phyloP scores from a whole-genome alignment of 108 stramenopile species.

The Nitzschia sp. region DNA sequence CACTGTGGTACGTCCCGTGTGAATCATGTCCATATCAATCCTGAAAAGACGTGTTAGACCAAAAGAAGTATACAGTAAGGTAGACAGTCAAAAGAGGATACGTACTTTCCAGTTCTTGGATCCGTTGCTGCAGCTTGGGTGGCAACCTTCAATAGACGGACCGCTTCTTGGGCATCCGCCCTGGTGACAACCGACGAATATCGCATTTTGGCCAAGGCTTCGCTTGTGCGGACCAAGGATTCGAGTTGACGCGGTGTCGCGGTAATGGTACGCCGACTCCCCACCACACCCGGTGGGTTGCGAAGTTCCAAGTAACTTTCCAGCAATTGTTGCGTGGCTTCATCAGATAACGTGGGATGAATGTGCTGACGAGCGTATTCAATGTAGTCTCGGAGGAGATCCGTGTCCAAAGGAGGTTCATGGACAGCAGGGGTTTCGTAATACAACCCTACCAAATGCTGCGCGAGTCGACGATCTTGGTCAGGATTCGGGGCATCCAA shows the following conservation, averaged over 20 bases:
- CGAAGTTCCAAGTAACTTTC: slow-evolving; percentile 93
- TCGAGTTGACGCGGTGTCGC: slow-evolving; percentile 99
- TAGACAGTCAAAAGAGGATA: neutral
- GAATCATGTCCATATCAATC: slow-evolving; percentile 99
- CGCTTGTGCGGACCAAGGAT: slow-evolving; percentile 93
- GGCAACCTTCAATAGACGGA: slow-evolving; percentile 94
- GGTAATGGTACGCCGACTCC: slow-evolving; percentile 86
- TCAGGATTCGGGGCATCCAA: slow-evolving; percentile 89
- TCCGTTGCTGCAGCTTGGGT: slow-evolving; percentile 95
- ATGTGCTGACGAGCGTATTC: slow-evolving; percentile 86
- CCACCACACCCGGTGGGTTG: slow-evolving; percentile 57
- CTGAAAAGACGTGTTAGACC: slow-evolving; percentile 12
- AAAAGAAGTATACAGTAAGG: neutral
- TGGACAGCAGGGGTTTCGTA: slow-evolving; percentile 76
- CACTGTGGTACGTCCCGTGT: slow-evolving; percentile 81
- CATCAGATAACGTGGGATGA: slow-evolving; percentile 84
- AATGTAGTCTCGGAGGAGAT: slow-evolving; percentile 91
- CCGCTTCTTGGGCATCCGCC: slow-evolving; percentile 89
- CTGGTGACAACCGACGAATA: slow-evolving; percentile 68
- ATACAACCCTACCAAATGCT: slow-evolving; percentile 90
- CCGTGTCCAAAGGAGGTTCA: slow-evolving; percentile 76
- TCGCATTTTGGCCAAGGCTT: slow-evolving; percentile 92
- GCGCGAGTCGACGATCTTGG: slow-evolving; percentile 84
- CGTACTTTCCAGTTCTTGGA: slow-evolving; percentile 84
- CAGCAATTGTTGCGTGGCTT: slow-evolving; percentile 85